Evolutionary conservation across 2,329 filamentous ascomycete species (phyloP), one percentile per base, ranked within the genome.

Genomic region (Dactylellina leptospora): DNA sequence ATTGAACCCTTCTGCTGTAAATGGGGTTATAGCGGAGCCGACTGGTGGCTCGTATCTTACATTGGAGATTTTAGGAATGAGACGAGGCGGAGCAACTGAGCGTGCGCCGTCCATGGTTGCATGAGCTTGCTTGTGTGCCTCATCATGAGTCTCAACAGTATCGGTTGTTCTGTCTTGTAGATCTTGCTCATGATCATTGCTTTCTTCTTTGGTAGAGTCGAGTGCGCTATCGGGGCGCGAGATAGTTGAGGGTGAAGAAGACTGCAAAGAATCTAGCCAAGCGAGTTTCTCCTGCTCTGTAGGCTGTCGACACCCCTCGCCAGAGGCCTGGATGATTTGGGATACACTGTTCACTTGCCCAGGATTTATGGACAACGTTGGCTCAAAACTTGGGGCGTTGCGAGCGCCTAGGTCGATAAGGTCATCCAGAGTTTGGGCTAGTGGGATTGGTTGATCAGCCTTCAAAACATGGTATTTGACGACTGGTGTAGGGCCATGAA

Each of bases 361-460:
- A n/a, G n/a, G n/a, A 1, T 4, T 4, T 20, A 18, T 33, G 2
- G 20, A 55, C 13, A 38, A 10, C 6, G 2, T n/a, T 45, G 33
- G 51, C n/a, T 71, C 44, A n/a, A 64, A 59, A 10, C 25, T 47
- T 16, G 56, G 66, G 1, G 51, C 53, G 25, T 48, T 54, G 25
- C 62, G 59, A 10, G 59, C 59, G 8, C 28, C 38, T n/a, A 27
- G 9, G 0, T 64, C 53, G 25, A 59, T 55, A 27, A 59, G 58
- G 1, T 64, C 54, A 22, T 72, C 51, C 5, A 62, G 23, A 9
- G 51, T 54, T 22, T 63, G 16, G 0, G 58, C 53, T 1, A 71
- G 36, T n/a, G 66, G 45, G 8, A 71, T 25, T 4, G 40, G 6
- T 13, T 59, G 27, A 0, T 30, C 40, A 6, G 11, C 25, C 11